A percentile compares a stretch with the other conserved stretches of the same genome.
phyloP scores from a whole-genome alignment of 768 basidiomycete species.

The Rhodosporidiobolus odoratus region DNA sequence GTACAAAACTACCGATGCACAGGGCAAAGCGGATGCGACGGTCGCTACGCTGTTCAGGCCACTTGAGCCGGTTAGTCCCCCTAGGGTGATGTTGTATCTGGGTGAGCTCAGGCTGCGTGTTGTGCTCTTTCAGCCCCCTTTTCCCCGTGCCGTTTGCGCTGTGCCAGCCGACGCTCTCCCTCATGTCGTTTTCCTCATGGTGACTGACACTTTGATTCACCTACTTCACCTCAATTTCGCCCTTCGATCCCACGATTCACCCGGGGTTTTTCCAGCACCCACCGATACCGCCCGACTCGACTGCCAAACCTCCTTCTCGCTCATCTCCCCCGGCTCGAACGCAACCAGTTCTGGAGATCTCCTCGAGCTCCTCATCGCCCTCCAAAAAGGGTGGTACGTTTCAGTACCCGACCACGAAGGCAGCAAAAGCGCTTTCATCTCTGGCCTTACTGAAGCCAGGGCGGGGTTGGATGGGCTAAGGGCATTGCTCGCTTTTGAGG shows the following conservation, averaged over 20 bases:
- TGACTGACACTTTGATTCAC: too few species aligned
- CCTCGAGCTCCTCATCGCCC: not conserved
- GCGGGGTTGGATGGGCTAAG: constrained; percentile 11
- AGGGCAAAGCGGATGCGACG: not conserved
- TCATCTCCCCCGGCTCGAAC: not conserved
- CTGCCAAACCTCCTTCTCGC: not conserved
- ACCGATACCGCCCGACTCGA: not conserved
- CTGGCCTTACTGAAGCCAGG: constrained; percentile 1
- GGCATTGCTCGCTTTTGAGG: not conserved
- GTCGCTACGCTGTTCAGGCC: not conserved
- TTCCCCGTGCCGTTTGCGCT: not conserved
- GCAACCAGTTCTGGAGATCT: not conserved
- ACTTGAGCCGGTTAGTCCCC: not conserved
- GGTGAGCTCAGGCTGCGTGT: too few species aligned
- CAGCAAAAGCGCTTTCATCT: not conserved
- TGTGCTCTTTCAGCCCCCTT: not conserved
- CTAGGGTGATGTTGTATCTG: not conserved
- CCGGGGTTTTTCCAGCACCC: not conserved
- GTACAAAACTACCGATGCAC: not conserved
- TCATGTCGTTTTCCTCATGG: not conserved
- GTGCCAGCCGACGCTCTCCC: not conserved
- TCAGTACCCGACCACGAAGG: constrained; percentile 12
- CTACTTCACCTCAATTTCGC: too few species aligned
- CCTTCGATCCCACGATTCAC: not conserved
- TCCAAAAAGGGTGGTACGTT: not conserved